Evolutionary conservation across 352 stramenopile genomes (phyloP), one percentile per base, ranked within the genome.

Genomic region (Thalassiosira mediterranea): DNA sequence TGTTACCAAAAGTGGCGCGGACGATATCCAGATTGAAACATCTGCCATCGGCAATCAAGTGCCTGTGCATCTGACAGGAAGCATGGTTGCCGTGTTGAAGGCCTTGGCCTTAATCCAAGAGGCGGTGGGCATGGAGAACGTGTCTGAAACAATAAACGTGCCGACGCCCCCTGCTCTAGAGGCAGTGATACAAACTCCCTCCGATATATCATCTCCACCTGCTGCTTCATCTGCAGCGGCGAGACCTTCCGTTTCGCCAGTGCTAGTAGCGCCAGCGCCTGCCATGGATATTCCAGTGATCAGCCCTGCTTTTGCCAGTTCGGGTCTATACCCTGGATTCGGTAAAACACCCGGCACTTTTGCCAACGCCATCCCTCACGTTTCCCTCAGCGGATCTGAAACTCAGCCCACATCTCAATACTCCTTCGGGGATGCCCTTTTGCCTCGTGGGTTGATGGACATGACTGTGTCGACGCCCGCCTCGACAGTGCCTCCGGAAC

Each of bases 31-130:
- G 13, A 66, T 79, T 40, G 46, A 56, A 47, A 71, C 53, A n/a
- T 37, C 31, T 1, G 25, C 57, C 17, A 64, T 70, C 29, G 46
- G 47, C 29, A 64, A 56, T n/a, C 53, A 68, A 10, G 70, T 79
- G 3, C 70, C 60, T 13, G 60, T 79, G 10, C 11, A 60, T 25
- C 47, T 79, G 60, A 52, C 28, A 19, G 60, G 70, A 15, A 68
- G 19, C 10, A 26, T 4, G 13, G 26, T 54, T 26, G 64, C 64
- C 5, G 48, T 66, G n/a, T 44, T 23, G 37, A 60, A 67, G 38
- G 65, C 53, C 21, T 44, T 67, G 28, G 34, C 37, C 11, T 54
- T 73, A 37, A 73, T 73, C 32, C 53, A 69, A 48, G 56, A 79
- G 19, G 21, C 44, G 29, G 26, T 71, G 25, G 71, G 61, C 23